These are phyloP conservation scores for Tribonema minus DNA, from an alignment of 108 stramenopile genomes.

Conservation along the genomic window DNA sequence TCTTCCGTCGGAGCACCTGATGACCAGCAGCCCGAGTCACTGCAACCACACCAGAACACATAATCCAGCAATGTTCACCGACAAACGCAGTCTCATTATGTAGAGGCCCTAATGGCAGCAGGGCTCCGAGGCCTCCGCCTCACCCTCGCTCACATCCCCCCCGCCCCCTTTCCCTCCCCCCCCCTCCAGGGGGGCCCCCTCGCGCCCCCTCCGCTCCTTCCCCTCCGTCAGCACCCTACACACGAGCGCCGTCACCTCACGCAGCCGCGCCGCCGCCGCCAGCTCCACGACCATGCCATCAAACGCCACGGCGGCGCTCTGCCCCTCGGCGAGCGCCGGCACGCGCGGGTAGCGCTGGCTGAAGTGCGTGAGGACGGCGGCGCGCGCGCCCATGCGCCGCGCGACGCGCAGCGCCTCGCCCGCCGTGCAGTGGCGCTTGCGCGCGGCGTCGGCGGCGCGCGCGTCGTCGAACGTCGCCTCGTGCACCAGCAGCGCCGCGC, in stretches of 20 bases:
- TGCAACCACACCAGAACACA: too few relatives aligned
- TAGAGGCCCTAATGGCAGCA: too few relatives aligned
- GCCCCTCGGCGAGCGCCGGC: constrained; percentile 54
- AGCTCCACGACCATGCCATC: constrained; percentile 38
- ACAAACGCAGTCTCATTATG: too few relatives aligned
- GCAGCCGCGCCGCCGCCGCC: neutral
- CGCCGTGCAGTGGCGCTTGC: constrained; percentile 83
- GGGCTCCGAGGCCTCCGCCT: too few relatives aligned
- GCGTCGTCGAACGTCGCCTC: constrained; percentile 97
- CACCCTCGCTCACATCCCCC: too few relatives aligned
- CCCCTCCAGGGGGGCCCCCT: neutral
- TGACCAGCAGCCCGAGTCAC: too few relatives aligned
- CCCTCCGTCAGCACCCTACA: neutral
- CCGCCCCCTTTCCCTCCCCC: too few relatives aligned
- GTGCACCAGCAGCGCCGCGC: constrained; percentile 82
- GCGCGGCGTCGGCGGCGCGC: constrained; percentile 81
- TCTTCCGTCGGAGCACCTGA: too few relatives aligned
- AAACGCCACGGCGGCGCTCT: constrained; percentile 33
- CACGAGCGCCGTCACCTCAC: neutral
- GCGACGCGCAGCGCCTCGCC: constrained; percentile 64
- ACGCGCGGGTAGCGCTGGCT: constrained; percentile 92
- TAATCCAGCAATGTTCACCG: too few relatives aligned
- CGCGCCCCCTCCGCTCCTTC: too few relatives aligned
- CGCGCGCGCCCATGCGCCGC: constrained; percentile 68
- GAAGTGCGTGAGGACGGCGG: constrained; percentile 82